Base-by-base conservation (phyloP, 176 grass and related monocot species). In the Eleusine indica region DNA sequence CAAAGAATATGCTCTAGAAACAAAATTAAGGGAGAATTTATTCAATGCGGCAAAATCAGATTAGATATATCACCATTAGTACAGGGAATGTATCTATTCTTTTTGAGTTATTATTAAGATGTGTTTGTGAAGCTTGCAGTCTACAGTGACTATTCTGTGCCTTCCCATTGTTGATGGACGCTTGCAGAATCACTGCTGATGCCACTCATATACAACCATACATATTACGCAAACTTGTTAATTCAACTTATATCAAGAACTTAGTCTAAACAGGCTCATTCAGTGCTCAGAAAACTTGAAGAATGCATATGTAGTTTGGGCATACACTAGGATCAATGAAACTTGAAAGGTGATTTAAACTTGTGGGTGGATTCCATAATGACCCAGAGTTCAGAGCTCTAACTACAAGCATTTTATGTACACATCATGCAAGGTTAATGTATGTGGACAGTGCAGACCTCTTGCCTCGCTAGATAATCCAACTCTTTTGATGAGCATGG, bases 401-500 rank as follows among this genome's bases (percentile, higher is more conserved):
- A 67, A 22, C 43, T 39, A 42, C 37, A 79, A 68, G 47, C 2
- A 0, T 39, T 49, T 57, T 81, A 56, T 63, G 63, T 44, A 48
- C 48, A 69, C 32, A 35, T 66, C 11, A 19, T 64, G 68, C 51
- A 87, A 77, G 82, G 49, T 81, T 53, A 67, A 73, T 57, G 12
- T 78, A 80, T 52, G 54, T 60, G 32, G 62, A 80, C 49, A 30
- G 72, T 32, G 65, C 63, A 70, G 64, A 98, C 96, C 96, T 98
- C 91, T 78, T 95, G 93, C 76, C 91, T 84, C 4, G 89, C 90
- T 75, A 98, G 82, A 90, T 98, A 90, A 93, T 98, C 96, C 82
- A 98, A 68, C 91, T 98, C 96, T 90, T 95, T 95, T 78, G 89
- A 90, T 80, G 93, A 95, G 69, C 96, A 95, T 84, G 96, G 96